Percentiles rank a stretch among this genome's conserved stretches.
Evolutionary conservation across 179 eudicot genomes (phyloP).

Genomic region (Silene coronaria): DNA sequence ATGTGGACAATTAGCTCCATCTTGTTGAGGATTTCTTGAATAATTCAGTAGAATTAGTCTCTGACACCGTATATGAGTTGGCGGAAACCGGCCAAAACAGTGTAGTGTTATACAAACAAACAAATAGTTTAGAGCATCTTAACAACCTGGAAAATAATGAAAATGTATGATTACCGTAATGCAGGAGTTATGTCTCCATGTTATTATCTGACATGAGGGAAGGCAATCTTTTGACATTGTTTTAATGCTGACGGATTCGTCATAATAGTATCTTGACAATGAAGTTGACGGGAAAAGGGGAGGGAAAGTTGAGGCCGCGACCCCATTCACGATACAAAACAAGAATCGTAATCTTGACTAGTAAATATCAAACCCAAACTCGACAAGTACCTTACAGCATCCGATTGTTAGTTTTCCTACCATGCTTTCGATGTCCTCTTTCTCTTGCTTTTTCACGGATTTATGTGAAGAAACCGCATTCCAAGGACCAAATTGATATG

Average conservation of each 20-base stretch:
- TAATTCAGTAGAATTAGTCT: background rate
- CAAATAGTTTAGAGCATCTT: slow-evolving; percentile 1
- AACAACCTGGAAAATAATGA: slow-evolving; percentile 18
- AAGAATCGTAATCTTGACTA: too few relatives aligned
- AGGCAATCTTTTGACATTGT: background rate
- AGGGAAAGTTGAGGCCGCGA: too few relatives aligned
- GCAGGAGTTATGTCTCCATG: slow-evolving; percentile 4
- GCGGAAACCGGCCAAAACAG: slow-evolving; percentile 8
- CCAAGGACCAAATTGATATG: background rate
- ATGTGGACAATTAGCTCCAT: background rate
- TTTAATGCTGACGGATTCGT: background rate
- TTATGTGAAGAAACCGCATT: background rate
- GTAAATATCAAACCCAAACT: too few relatives aligned
- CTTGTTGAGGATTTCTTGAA: background rate
- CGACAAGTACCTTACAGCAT: too few relatives aligned
- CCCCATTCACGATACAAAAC: too few relatives aligned
- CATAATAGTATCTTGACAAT: background rate
- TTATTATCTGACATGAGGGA: background rate
- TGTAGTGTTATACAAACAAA: background rate
- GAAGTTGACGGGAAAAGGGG: too few relatives aligned
- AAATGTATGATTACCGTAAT: slow-evolving; percentile 18
- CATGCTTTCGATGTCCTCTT: too few relatives aligned
- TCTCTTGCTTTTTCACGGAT: background rate
- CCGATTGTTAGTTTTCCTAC: too few relatives aligned
- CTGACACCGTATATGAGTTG: slow-evolving; percentile 17